These are phyloP conservation scores for Tilletia walkeri DNA, from an alignment of 1,284 basidiomycete species.

Conservation along the genomic window DNA sequence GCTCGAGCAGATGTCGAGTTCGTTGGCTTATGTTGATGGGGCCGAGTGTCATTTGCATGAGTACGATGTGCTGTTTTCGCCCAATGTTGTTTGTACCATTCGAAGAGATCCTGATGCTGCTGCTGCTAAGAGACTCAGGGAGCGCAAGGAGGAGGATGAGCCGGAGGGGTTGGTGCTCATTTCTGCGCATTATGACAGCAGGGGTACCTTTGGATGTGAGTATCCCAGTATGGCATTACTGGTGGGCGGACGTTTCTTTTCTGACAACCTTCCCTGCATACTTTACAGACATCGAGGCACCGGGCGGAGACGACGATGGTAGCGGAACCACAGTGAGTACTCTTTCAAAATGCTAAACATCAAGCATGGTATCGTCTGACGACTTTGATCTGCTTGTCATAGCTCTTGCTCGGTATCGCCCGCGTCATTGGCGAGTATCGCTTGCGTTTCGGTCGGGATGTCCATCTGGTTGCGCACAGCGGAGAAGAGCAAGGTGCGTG, in stretches of 20 bases:
- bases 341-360: background rate
- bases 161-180: slow-evolving; percentile 43
- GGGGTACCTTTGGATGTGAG: slow-evolving; percentile 43
- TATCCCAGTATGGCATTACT: background rate
- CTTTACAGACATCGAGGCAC: slow-evolving; percentile 32
- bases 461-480: slow-evolving; percentile 52
- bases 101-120: slow-evolving; percentile 1
- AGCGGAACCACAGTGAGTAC: slow-evolving; percentile 27
- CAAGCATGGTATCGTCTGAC: background rate
- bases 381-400: background rate
- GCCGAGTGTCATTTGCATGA: slow-evolving; percentile 25
- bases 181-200: slow-evolving; percentile 49
- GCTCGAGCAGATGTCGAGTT: slow-evolving; percentile 25
- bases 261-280: background rate
- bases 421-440: slow-evolving; percentile 30
- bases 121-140: background rate
- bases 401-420: slow-evolving; percentile 48
- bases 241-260: background rate
- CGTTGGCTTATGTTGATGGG: slow-evolving; percentile 24
- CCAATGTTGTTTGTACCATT: slow-evolving; percentile 40
- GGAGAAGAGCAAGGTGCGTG: slow-evolving; percentile 54
- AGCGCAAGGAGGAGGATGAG: slow-evolving; percentile 18
- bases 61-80: slow-evolving; percentile 33
- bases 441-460: slow-evolving; percentile 30
- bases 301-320: slow-evolving; percentile 50